Evolutionary conservation across 2,329 filamentous ascomycete species (phyloP), one percentile per base, ranked within the genome.

Genomic region (Whalleya microplaca): DNA sequence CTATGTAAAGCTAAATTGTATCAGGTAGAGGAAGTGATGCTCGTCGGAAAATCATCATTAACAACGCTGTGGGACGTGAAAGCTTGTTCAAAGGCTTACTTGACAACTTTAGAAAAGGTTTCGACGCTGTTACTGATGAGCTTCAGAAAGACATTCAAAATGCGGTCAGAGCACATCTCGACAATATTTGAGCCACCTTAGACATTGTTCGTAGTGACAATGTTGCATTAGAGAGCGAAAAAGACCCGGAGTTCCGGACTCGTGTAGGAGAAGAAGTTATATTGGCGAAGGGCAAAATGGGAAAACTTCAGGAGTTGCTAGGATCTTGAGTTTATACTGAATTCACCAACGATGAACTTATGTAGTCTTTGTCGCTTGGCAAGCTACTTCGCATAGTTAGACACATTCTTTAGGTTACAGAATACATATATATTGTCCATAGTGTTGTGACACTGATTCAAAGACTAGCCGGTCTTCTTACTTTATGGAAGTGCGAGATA

Each of bases 141-240:
- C 55, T 72, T 0, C 67, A 75, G 21, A 20, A 53, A 1, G 54
- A 62, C 5, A 55, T 73, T 2, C n/a, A 54, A 1, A 42, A 50
- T 0, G 57, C 49, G 0, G 58, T 69, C 0, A 10, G 49, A 1
- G 46, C 51, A 0, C 69, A 75, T 19, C 32, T 77, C 1, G 53
- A 51, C 3, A 55, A 59, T 7, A 64, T 77, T 3, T 48, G 50
- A 7, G 59, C 51, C 4, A 73, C 68, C 0, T 61, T 79, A 42
- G 65, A 75, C 23, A 73, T 78, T 2, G 51, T 78, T 7, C 64
- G 74, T 2, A 67, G 60, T 16, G 76, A 78, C 37, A 75, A 76
- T 52, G 71, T 69, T 4, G 71, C 68, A 0, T 18, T 65, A 20
- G 75, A 78, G 62, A 71, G 71, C 19, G 74, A 76, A 49, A 61